Evolutionary conservation across 306 rosid genomes (phyloP), one percentile per base, ranked within the genome.

Genomic region (Gynostemma pentaphyllum): DNA sequence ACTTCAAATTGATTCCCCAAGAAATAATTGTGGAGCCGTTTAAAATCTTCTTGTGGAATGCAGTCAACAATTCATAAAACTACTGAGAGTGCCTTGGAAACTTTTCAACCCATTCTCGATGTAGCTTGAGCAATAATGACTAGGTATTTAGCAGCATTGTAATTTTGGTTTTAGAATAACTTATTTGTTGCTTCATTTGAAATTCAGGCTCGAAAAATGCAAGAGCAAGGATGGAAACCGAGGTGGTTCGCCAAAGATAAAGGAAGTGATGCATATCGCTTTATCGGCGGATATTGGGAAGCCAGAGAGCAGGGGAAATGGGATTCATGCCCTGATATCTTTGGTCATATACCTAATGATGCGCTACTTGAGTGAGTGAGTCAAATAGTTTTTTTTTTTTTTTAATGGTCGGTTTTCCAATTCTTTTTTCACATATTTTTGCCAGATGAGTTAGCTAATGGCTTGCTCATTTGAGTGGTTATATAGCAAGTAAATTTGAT

Each of bases 211-310:
- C 82, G 97, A 70, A 84, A 79, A 77, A 88, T 94, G 99, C 99
- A 94, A 81, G 97, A 94, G 72, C 75, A 89, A 18, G 99, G 99
- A 42, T 94, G 99, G 99, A 85, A 80, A 75, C 97, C 99, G 4
- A 87, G 80, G 66, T 94, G 99, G 99, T 94, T 94, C 69, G 75
- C 82, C 0, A 80, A 72, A 75, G 97, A 94, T 59, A 83, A 84
- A 72, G 89, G 65, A 3, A 86, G 77, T 7, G 99, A 90, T 45
- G n/a, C 97, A 14, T 89, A 89, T 75, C 81, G 78, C 51, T 94
- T 86, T 21, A 7, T 69, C 14, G 95, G 99, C 41, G 99, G 95
- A 53, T 94, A 94, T 49, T 94, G 99, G 99, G 99, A 89, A 69
- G 85, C 99, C 55, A 77, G 91, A 68, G 81, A 86, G 55, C 41